Evolutionary conservation across 805 yeast genomes (phyloP).

Genomic region (Ogataea neopini): DNA sequence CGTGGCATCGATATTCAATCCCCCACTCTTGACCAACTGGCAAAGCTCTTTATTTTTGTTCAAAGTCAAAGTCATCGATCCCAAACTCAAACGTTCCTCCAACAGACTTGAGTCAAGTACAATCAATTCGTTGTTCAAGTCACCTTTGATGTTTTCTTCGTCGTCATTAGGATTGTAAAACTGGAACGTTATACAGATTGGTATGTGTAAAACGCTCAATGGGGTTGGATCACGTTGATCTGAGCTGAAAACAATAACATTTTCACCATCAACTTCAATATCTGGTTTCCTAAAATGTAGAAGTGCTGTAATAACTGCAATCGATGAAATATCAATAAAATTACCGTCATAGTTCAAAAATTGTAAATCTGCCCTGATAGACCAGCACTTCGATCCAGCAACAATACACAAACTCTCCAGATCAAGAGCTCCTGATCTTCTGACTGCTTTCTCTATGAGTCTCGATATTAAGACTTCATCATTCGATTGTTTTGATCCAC

Average conservation of each 20-base stretch:
- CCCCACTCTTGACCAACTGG: slow-evolving; percentile 89
- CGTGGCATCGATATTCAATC: slow-evolving; percentile 75
- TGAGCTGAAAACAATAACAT: slow-evolving; percentile 63
- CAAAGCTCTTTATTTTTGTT: slow-evolving; percentile 90
- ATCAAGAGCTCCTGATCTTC: slow-evolving; percentile 89
- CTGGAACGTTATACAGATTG: slow-evolving; percentile 87
- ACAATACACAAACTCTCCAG: slow-evolving; percentile 86
- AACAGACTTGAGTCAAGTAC: slow-evolving; percentile 73
- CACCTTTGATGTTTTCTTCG: slow-evolving; percentile 73
- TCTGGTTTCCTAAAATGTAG: slow-evolving; percentile 85
- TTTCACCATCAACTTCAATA: slow-evolving; percentile 66
- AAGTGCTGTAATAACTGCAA: slow-evolving; percentile 86
- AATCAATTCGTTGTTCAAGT: slow-evolving; percentile 56
- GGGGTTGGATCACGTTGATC: slow-evolving; percentile 87
- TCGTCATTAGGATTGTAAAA: slow-evolving; percentile 69
- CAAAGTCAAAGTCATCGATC: slow-evolving; percentile 79
- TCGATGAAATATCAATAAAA: slow-evolving; percentile 83
- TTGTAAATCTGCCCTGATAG: slow-evolving; percentile 85
- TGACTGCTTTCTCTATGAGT: slow-evolving; percentile 86
- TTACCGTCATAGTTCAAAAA: slow-evolving; percentile 92
- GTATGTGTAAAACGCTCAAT: slow-evolving; percentile 81
- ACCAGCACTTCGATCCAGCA: slow-evolving; percentile 92
- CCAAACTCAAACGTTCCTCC: slow-evolving; percentile 78
- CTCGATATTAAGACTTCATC: slow-evolving; percentile 81
- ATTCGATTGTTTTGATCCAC: slow-evolving; percentile 50